A percentile compares a stretch with the other conserved stretches of the same genome.
Evolutionary conservation across 2,329 filamentous ascomycete species (phyloP).

Genomic region (Calonectria honghensis): DNA sequence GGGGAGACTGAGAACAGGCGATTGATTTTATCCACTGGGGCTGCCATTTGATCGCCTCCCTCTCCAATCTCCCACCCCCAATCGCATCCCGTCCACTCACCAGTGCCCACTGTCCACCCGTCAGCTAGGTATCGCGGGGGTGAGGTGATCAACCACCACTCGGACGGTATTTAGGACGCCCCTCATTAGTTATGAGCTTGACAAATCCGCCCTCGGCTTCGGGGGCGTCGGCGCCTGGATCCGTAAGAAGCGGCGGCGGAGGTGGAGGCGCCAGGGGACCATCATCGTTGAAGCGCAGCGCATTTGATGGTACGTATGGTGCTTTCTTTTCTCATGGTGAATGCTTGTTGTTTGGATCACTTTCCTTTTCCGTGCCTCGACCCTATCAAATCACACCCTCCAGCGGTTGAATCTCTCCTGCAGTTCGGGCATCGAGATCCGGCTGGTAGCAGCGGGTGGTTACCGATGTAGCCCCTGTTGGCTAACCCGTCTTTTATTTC

Average conservation of each 20-base stretch:
- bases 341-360: constrained; percentile 7
- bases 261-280: constrained; percentile 51
- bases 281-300: constrained; percentile 72
- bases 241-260: constrained; percentile 64
- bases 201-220: constrained; percentile 73
- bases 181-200: constrained; percentile 66
- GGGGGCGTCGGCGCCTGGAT: constrained; percentile 69
- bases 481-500: constrained; percentile 35
- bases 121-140: constrained; percentile 31
- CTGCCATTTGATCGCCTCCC: constrained; percentile 33
- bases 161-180: constrained; percentile 26
- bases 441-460: constrained; percentile 20
- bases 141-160: constrained; percentile 25
- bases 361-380: constrained; percentile 14
- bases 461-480: constrained; percentile 31
- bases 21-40: constrained; percentile 40
- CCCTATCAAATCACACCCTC: constrained; percentile 29
- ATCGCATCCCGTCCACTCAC: constrained; percentile 35
- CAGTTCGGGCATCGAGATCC: constrained; percentile 5
- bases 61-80: constrained; percentile 35
- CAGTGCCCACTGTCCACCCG: constrained; percentile 37
- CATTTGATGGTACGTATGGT: constrained; percentile 75
- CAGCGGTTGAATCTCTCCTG: constrained; percentile 26
- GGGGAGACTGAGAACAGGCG: constrained; percentile 32
- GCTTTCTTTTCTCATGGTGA: constrained; percentile 38